These are phyloP conservation scores for Xylariomycetidae sp. DNA, from an alignment of 2,329 filamentous ascomycete species.

Conservation along the genomic window DNA sequence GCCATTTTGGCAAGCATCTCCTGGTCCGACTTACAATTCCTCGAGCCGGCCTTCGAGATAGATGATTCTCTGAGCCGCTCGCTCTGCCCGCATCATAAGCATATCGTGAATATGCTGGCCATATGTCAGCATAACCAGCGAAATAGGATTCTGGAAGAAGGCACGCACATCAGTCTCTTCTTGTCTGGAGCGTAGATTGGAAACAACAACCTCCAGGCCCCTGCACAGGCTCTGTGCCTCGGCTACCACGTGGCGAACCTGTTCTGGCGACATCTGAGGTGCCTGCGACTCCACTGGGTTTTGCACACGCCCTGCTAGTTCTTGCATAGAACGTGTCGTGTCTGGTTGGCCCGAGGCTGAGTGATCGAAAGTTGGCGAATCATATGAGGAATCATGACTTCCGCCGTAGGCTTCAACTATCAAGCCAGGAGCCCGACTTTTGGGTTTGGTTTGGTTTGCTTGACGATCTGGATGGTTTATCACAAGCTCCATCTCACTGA, in stretches of 20 bases:
- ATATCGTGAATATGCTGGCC: constrained; percentile 56
- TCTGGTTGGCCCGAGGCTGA: constrained; percentile 13
- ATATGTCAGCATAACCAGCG: constrained; percentile 19
- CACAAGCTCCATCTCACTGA: constrained; percentile 38
- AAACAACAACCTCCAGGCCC: constrained; percentile 45
- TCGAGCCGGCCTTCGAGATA: constrained; percentile 55
- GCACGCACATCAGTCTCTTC: constrained; percentile 54
- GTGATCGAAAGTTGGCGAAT: constrained; percentile 26
- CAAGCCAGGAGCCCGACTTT: constrained; percentile 11
- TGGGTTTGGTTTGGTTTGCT: constrained; percentile 10
- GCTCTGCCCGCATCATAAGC: constrained; percentile 53
- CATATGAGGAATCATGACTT: constrained; percentile 24
- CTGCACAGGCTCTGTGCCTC: constrained; percentile 43
- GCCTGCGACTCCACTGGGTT: constrained; percentile 2
- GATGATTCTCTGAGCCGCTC: constrained; percentile 53
- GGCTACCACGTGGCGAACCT: constrained; percentile 29
- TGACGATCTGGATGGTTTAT: constrained; percentile 11
- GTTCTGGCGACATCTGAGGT: constrained; percentile 12
- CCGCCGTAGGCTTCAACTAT: constrained; percentile 5
- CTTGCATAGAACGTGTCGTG: too few relatives aligned
- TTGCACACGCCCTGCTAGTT: too few relatives aligned
- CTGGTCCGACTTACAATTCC: constrained; percentile 51
- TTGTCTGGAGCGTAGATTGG: constrained; percentile 48
- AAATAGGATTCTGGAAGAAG: constrained; percentile 1
- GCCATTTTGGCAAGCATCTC: too few relatives aligned